Base-by-base conservation (phyloP, 495 filamentous ascomycete species). In the Aspergillus ostianus region DNA sequence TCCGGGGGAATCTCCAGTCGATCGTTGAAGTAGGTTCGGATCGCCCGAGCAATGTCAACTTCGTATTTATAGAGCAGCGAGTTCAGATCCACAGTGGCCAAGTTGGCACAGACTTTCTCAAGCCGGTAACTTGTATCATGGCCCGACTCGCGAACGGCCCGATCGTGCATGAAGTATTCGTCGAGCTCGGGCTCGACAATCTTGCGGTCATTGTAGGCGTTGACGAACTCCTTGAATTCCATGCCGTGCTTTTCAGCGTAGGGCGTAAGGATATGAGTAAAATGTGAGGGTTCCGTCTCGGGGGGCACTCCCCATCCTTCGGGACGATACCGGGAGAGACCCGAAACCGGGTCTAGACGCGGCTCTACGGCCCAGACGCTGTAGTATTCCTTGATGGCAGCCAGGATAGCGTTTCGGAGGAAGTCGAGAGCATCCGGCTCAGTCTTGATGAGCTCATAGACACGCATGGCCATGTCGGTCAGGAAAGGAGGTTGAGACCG, bases 321-420 rank as follows among this genome's bases (percentile, higher is more conserved):
- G 2, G 94, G 91, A 29, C 91, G 85, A 72, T 98, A 98, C 59
- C 92, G 81, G 2, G 91, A 95, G 3, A 98, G 81, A n/a, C 92
- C 92, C 19, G 90, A 89, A 13, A 80, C 83, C 0, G 81, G 84
- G 68, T 98, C 94, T 30, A 88, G 77, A 21, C 94, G 86, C 13
- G 94, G 94, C 51, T 84, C 80, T 7, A 86, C 76, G 73, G 85
- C 91, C 94, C 94, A 98, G 12, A 97, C 90, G 51, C 81, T 90
- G 72, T 95, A 82, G 71, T 98, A 98, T 64, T 98, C 94, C 72
- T 97, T 98, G 73, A 97, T 97, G 3, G 93, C 95, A 6, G 94
- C 94, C 9, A 97, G 80, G 15, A 90, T 88, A 3, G 92, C 85
- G 19, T 80, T 82, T 15, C 83, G 81, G 55, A 98, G 81, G 70